These are phyloP conservation scores for Podospora pseudoanserina DNA, from an alignment of 495 filamentous ascomycete genomes.

Conservation along the genomic window DNA sequence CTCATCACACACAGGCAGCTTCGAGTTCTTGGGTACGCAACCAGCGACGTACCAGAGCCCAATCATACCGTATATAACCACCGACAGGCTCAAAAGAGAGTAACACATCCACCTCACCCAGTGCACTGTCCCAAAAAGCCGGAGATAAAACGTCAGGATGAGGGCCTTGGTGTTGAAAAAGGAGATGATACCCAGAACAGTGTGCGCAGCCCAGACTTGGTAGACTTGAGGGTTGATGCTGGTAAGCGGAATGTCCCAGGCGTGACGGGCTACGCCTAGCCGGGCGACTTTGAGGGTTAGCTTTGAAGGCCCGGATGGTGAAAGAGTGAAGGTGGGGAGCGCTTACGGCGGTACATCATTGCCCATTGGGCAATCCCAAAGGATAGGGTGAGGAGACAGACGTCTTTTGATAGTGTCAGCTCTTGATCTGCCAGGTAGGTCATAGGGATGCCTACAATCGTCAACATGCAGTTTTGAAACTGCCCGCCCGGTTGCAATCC, in stretches of 20 bases:
- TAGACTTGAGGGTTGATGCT: neutral
- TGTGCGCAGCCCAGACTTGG: neutral
- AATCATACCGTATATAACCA: neutral
- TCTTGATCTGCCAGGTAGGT: neutral
- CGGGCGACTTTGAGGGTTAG: neutral
- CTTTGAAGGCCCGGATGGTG: too few relatives aligned
- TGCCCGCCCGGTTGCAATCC: neutral
- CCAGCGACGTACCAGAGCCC: neutral
- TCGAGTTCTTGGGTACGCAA: neutral
- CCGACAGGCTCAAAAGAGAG: neutral
- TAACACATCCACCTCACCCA: slow-evolving; percentile 5
- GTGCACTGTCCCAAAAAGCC: slow-evolving; percentile 3
- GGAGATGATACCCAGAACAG: neutral
- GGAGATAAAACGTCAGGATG: slow-evolving; percentile 3
- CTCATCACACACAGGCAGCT: neutral
- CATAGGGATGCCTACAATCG: neutral
- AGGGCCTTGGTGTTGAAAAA: slow-evolving; percentile 1
- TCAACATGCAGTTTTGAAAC: neutral
- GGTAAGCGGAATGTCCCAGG: neutral
- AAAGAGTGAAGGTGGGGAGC: neutral
- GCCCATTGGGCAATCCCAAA: neutral
- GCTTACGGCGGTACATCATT: neutral
- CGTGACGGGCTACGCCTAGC: neutral
- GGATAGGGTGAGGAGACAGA: neutral
- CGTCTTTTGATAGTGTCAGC: neutral